phyloP scores from a whole-genome alignment of 2,329 filamentous ascomycete species.

The Acephala macrosclerotiorum region DNA sequence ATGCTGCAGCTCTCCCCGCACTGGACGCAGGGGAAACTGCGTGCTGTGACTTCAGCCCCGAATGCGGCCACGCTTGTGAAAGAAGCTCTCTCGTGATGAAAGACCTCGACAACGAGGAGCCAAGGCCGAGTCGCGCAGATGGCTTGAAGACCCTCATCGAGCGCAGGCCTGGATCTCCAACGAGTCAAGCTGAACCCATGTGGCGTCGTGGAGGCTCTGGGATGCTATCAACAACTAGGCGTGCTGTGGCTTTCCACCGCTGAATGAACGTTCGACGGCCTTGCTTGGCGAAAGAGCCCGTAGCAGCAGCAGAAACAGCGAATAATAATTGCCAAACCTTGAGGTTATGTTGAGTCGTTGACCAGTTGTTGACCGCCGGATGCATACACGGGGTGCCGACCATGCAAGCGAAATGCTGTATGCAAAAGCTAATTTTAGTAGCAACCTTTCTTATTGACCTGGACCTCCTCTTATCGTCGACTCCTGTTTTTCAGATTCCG shows the following conservation, averaged over 20 bases:
- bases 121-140: not conserved
- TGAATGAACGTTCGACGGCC: too few relatives aligned
- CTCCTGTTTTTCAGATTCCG: not conserved
- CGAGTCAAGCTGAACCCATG: not conserved
- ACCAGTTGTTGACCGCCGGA: not conserved
- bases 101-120: not conserved
- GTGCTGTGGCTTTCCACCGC: not conserved
- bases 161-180: not conserved
- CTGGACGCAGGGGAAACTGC: not conserved
- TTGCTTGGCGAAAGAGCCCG: too few relatives aligned
- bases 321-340: too few relatives aligned
- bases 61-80: not conserved
- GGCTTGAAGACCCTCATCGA: not conserved
- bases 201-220: not conserved
- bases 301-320: too few relatives aligned
- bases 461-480: not conserved
- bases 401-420: not conserved
- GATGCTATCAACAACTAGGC: too few relatives aligned
- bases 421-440: not conserved
- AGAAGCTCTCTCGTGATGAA: not conserved
- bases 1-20: not conserved
- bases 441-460: not conserved
- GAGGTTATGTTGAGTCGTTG: not conserved
- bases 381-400: slow-evolving; percentile 1
- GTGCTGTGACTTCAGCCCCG: not conserved